Conservation (phyloP, 306 rosid genomes). For the Hippophae gyantsensis region DNA sequence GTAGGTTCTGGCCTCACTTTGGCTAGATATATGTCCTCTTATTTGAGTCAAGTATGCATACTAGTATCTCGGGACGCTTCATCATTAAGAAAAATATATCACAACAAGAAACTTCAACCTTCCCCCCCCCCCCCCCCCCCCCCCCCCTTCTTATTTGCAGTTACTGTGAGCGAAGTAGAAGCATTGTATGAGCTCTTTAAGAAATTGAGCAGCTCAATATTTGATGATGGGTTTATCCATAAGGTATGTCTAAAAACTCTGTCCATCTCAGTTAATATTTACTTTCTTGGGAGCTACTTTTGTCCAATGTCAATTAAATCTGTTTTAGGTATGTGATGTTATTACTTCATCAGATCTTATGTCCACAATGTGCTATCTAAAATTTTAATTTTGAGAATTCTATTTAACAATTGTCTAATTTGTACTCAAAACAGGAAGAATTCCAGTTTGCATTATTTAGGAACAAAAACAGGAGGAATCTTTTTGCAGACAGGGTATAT, state of each 20-base stretch:
- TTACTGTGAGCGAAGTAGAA: slow-evolving; percentile 69
- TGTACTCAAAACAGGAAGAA: slow-evolving; percentile 56
- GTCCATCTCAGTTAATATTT: background rate
- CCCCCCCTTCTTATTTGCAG: slow-evolving; percentile 25
- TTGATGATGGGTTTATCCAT: slow-evolving; percentile 73
- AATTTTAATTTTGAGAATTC: background rate
- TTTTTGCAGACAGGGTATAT: slow-evolving; percentile 79
- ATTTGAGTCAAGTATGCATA: background rate
- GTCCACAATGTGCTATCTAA: background rate
- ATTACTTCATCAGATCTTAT: background rate
- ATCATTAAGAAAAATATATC: background rate
- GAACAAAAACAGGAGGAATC: slow-evolving; percentile 49
- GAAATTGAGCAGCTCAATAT: slow-evolving; percentile 76
- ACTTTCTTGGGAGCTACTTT: background rate
- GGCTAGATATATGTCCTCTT: background rate
- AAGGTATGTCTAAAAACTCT: slow-evolving; percentile 36
- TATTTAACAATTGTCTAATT: background rate
- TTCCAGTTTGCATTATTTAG: slow-evolving; percentile 81
- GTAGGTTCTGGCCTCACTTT: background rate
- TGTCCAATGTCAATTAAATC: background rate
- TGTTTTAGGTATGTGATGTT: background rate
- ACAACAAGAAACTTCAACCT: background rate
- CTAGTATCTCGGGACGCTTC: background rate
- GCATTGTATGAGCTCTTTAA: slow-evolving; percentile 68
- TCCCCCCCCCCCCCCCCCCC: slow-evolving; percentile 2